Percentiles rank a stretch among this genome's conserved stretches.
These are phyloP conservation scores for Rhynchosporium agropyri DNA, from an alignment of 2,329 filamentous ascomycete genomes.

Conservation along the genomic window DNA sequence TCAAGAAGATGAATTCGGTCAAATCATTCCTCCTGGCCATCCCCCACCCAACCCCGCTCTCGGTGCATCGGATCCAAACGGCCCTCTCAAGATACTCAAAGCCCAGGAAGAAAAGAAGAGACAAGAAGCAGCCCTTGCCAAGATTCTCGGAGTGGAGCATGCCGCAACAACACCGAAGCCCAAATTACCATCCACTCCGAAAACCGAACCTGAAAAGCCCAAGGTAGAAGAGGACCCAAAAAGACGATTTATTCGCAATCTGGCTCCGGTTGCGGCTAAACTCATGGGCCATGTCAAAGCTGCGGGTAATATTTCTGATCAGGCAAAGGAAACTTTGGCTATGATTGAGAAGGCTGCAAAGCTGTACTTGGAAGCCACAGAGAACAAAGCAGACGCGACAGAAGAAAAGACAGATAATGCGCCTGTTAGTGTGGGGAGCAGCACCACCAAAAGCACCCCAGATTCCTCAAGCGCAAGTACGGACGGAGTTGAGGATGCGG, in stretches of 20 bases:
- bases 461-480: constrained; percentile 27
- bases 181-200: background rate
- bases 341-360: constrained; percentile 54
- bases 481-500: constrained; percentile 21
- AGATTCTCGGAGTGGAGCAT: constrained; percentile 55
- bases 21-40: constrained; percentile 39
- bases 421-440: constrained; percentile 25
- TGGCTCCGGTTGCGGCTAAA: constrained; percentile 46
- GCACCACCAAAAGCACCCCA: constrained; percentile 31
- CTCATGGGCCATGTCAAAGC: constrained; percentile 48
- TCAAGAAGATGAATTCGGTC: constrained; percentile 57
- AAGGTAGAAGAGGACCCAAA: constrained; percentile 39
- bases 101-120: constrained; percentile 57
- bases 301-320: constrained; percentile 43
- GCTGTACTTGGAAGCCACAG: constrained; percentile 48
- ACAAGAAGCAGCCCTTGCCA: constrained; percentile 56
- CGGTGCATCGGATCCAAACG: constrained; percentile 42
- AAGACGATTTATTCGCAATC: constrained; percentile 44
- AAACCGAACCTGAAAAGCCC: constrained; percentile 18
- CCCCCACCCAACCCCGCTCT: constrained; percentile 38
- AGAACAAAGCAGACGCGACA: constrained; percentile 15
- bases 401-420: constrained; percentile 16
- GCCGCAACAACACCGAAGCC: constrained; percentile 21
- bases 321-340: constrained; percentile 52
- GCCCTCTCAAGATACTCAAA: constrained; percentile 50